Conservation (phyloP, 805 yeast genomes). For the Zygosaccharomyces bisporus region DNA sequence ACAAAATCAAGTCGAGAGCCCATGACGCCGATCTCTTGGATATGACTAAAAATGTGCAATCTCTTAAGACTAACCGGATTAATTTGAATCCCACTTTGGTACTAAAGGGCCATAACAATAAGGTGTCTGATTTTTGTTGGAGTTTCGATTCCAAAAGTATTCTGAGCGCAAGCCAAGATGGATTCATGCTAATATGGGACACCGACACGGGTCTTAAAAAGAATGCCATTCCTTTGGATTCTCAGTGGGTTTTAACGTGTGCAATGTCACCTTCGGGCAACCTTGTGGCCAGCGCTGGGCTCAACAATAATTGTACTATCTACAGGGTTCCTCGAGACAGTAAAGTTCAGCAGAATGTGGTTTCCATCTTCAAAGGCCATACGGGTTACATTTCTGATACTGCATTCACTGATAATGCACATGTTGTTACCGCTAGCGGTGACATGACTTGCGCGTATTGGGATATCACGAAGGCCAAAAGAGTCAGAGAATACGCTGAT, state of each 20-base stretch:
- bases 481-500: constrained; percentile 52
- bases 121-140: constrained; percentile 70
- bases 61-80: constrained; percentile 21
- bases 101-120: constrained; percentile 60
- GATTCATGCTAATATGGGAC: constrained; percentile 82
- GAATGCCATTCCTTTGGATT: constrained; percentile 66
- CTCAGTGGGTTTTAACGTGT: constrained; percentile 76
- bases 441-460: constrained; percentile 77
- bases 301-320: constrained; percentile 73
- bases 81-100: constrained; percentile 39
- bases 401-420: constrained; percentile 56
- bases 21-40: constrained; percentile 46
- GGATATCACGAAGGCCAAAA: constrained; percentile 65
- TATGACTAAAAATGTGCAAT: constrained; percentile 32
- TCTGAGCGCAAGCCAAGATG: constrained; percentile 81
- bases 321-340: constrained; percentile 45
- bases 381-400: constrained; percentile 75
- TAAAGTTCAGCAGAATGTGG: constrained; percentile 41
- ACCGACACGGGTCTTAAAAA: constrained; percentile 64
- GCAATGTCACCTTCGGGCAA: constrained; percentile 64
- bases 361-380: constrained; percentile 70
- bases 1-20: constrained; percentile 40
- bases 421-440: constrained; percentile 69
- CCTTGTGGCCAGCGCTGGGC: constrained; percentile 74
- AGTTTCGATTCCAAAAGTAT: constrained; percentile 54